These are phyloP conservation scores for Nemania serpens DNA, from an alignment of 2,329 filamentous ascomycete genomes.

Conservation along the genomic window DNA sequence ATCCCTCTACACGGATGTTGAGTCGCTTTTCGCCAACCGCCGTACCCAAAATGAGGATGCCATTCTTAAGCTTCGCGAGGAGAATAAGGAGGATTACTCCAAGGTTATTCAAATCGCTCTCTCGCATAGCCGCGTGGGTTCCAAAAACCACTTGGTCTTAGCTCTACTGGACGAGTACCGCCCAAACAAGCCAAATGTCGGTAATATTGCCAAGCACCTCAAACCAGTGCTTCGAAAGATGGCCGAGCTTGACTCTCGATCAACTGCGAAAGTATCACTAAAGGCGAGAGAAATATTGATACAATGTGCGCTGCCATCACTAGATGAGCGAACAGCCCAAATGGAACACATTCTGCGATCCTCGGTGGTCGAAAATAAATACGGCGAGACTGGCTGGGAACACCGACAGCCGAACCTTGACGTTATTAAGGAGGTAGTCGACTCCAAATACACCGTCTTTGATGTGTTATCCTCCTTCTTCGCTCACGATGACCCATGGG, in stretches of 20 bases:
- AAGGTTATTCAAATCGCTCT: conserved; percentile 88
- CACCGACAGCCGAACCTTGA: conserved; percentile 91
- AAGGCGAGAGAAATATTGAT: conserved; percentile 98
- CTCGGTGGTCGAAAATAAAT: conserved; percentile 93
- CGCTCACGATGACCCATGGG: conserved; percentile 90
- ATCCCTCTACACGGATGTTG: conserved; percentile 79
- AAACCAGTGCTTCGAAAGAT: conserved; percentile 81
- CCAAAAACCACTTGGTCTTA: conserved; percentile 92
- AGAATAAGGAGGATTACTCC: conserved; percentile 89
- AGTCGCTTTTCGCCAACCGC: conserved; percentile 84
- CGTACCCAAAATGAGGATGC: conserved; percentile 90
- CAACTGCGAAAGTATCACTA: conserved; percentile 91
- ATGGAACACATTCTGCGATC: conserved; percentile 99
- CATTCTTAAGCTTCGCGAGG: conserved; percentile 89
- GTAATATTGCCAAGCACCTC: conserved; percentile 87
- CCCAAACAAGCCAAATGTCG: conserved; percentile 88
- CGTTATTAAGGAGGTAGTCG: conserved; percentile 94
- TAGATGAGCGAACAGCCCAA: conserved; percentile 92
- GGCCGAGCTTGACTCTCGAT: conserved; percentile 84
- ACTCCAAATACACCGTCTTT: conserved; percentile 98
- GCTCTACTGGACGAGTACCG: conserved; percentile 93
- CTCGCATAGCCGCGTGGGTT: conserved; percentile 87
- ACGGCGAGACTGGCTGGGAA: conserved; percentile 96
- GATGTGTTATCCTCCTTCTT: conserved; percentile 97
- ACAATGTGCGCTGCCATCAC: conserved; percentile 91